Evolutionary conservation across 2,329 filamentous ascomycete species (phyloP).

Genomic region (Fusarium chaquense): DNA sequence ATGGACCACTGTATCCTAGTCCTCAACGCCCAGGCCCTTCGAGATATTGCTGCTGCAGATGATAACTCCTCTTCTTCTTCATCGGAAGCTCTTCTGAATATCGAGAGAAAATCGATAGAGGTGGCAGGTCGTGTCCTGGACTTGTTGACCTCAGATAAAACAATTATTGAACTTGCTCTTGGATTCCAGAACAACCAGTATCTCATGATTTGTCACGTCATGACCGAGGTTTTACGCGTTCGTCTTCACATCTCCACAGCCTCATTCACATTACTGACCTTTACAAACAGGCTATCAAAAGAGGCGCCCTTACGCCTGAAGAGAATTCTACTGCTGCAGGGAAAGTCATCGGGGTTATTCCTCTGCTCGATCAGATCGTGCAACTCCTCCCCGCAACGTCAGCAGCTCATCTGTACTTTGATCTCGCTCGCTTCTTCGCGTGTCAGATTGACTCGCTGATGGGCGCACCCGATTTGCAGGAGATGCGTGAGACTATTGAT

Average conservation of each 20-base stretch:
- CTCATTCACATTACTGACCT: fast-evolving
- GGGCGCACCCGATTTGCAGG: background rate
- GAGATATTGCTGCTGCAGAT: background rate
- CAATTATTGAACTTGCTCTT: conserved; percentile 3
- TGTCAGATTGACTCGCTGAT: conserved; percentile 18
- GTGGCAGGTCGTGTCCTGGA: conserved; percentile 7
- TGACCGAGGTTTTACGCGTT: conserved; percentile 11
- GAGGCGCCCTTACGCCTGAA: background rate
- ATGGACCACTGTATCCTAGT: conserved; percentile 18
- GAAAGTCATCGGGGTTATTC: conserved; percentile 11
- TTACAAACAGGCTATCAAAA: conserved; percentile 5
- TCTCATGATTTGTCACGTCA: conserved; percentile 13
- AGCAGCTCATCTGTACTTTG: conserved; percentile 12
- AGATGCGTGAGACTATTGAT: conserved; percentile 11
- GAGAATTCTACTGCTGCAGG: conserved; percentile 7
- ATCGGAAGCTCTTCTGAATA: background rate
- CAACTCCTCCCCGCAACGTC: conserved; percentile 12
- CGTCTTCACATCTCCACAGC: fast-evolving
- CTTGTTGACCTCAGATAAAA: background rate
- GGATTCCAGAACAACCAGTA: conserved; percentile 25
- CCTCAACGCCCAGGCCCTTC: conserved; percentile 8
- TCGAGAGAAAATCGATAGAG: conserved; percentile 2
- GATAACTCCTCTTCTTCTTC: background rate
- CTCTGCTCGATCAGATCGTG: conserved; percentile 11
- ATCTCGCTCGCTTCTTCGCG: conserved; percentile 27